Evolutionary conservation across 352 stramenopile species (phyloP), one percentile per base, ranked within the genome.

Genomic region (Phytopythium litorale): DNA sequence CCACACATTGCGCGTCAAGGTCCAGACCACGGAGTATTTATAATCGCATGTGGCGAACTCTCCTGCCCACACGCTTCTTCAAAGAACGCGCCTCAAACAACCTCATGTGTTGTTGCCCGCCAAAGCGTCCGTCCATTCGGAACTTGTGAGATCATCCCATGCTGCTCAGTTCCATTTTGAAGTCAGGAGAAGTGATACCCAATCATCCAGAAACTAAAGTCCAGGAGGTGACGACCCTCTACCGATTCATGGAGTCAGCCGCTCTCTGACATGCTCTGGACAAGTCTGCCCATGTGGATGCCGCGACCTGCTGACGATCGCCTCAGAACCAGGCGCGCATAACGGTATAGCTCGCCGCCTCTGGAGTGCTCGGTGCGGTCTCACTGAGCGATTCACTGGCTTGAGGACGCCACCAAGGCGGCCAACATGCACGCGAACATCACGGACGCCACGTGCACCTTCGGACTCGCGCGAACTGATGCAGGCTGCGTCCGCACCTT

Each of bases 381-480:
- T 43, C 43, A 50, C 16, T 50, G 43, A 15, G 43, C 43, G 19
- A 48, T 48, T 48, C 42, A 9, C 42, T 48, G 40, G 40, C 42
- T 49, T 25, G 19, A n/a, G 7, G 42, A n/a, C 8, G 19, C 8
- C n/a, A 15, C n/a, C 0, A 1, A 28, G 7, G 2, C 38, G 30
- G 18, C n/a, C 18, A 13, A 25, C 33, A 52, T 74, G 57, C 59
- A 46, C 40, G 56, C 63, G 33, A 76, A 72, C 58, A 69, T 89
- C 56, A 85, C 71, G 1, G 66, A 72, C 52, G 46, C 66, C 35
- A 88, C 81, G 7, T 90, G 81, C 65, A 60, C 72, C 35, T 90
- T 74, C 40, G 81, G 81, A 6, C 67, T 88, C 61, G 81, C 72
- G 13, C 69, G 70, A 3, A 81, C 75, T 1, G 53, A 25, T 6